A percentile compares a stretch with the other conserved stretches of the same genome.
These are phyloP conservation scores for Thozetella sp. DNA, from an alignment of 495 filamentous ascomycete species.

Conservation along the genomic window DNA sequence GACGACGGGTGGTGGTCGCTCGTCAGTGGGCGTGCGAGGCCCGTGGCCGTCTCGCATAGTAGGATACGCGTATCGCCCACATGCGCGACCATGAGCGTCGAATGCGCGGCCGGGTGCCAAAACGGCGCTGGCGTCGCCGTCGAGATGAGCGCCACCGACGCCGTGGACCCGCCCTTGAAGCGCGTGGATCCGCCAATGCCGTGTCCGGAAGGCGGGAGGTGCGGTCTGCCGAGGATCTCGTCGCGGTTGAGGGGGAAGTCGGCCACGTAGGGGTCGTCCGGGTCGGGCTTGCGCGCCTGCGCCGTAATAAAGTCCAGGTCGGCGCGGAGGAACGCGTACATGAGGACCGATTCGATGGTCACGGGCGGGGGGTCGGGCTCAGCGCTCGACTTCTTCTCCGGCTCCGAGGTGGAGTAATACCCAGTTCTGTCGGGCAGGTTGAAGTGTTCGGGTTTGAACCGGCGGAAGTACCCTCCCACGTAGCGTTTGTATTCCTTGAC, in stretches of 20 bases:
- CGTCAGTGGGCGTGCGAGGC: constrained; percentile 77
- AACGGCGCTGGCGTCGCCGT: constrained; percentile 90
- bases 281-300: constrained; percentile 74
- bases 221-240: constrained; percentile 72
- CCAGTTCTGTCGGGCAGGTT: constrained; percentile 21
- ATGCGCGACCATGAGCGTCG: constrained; percentile 84
- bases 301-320: constrained; percentile 92
- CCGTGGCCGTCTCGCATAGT: constrained; percentile 79
- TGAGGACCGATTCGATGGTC: constrained; percentile 67
- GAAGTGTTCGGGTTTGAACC: constrained; percentile 77
- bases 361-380: constrained; percentile 24
- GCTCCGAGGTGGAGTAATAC: constrained; percentile 13
- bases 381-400: background rate
- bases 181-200: constrained; percentile 69
- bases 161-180: constrained; percentile 91
- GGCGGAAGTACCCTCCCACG: constrained; percentile 90
- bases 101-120: constrained; percentile 87
- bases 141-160: constrained; percentile 84
- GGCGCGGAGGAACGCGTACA: constrained; percentile 88
- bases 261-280: constrained; percentile 63
- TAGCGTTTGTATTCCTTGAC: constrained; percentile 78
- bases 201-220: constrained; percentile 51
- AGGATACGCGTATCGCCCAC: constrained; percentile 92
- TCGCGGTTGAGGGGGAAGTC: constrained; percentile 79
- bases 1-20: constrained; percentile 89